Evolutionary conservation across 345 rosid genomes (phyloP).

Genomic region (Euphorbia tirucalli): DNA sequence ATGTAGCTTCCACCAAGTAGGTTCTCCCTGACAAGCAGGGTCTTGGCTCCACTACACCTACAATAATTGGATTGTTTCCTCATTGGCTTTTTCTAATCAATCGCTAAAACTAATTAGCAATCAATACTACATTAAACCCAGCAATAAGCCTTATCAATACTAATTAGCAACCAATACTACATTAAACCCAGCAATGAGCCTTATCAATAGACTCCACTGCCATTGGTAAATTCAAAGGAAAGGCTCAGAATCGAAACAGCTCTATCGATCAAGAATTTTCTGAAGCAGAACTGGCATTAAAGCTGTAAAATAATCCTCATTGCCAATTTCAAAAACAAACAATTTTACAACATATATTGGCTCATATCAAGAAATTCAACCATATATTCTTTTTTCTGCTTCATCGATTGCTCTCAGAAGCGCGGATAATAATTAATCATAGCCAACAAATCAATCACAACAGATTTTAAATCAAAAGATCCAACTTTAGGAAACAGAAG

Average conservation of each 20-base stretch:
- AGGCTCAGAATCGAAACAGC: conserved; percentile 70
- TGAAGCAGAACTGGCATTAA: conserved; percentile 97
- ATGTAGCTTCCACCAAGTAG: conserved; percentile 37
- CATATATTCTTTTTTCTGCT: conserved; percentile 41
- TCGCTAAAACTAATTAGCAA: no score
- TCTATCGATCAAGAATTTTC: conserved; percentile 86
- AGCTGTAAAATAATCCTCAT: conserved; percentile 58
- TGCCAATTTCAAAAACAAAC: conserved; percentile 21
- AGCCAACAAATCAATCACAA: conserved; percentile 21
- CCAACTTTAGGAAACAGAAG: no score
- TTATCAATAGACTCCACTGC: no score
- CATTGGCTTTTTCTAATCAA: conserved; percentile 5
- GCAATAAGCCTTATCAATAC: no score
- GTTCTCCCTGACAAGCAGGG: conserved; percentile 38
- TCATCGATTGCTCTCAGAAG: conserved; percentile 66
- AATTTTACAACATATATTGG: conserved; percentile 20
- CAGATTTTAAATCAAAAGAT: no score
- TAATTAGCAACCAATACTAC: no score
- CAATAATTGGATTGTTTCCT: conserved; percentile 20
- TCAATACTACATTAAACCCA: no score
- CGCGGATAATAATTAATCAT: conserved; percentile 73
- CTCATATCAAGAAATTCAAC: conserved; percentile 88
- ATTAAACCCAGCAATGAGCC: no score
- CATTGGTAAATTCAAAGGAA: no score
- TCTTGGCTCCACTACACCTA: conserved; percentile 33